Percentiles rank a stretch among this genome's conserved stretches.
Conservation (phyloP, 345 rosid genomes). For the Lumnitzera racemosa region DNA sequence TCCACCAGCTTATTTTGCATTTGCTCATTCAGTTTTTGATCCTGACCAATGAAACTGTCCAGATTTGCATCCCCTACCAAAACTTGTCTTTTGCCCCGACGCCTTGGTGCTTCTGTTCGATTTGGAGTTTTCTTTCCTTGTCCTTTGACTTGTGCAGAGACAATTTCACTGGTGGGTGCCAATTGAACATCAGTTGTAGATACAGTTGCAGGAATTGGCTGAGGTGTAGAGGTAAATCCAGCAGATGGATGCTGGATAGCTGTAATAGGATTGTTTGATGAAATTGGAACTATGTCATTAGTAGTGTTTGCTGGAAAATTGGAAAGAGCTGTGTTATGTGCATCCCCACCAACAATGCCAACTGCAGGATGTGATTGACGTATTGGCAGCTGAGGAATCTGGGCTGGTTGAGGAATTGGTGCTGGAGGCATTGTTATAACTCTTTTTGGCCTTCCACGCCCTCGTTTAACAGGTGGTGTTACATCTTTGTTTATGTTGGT, state of each 20-base stretch:
- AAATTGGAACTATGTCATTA: constrained; percentile 16
- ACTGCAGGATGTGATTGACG: constrained; percentile 18
- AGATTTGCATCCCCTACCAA: constrained; percentile 16
- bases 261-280: constrained; percentile 8
- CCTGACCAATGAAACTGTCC: constrained; percentile 17
- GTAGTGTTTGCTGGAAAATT: constrained; percentile 21
- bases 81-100: constrained; percentile 36
- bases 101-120: constrained; percentile 31
- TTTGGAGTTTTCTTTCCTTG: constrained; percentile 34
- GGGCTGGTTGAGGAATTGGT: constrained; percentile 2
- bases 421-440: constrained; percentile 34
- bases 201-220: constrained; percentile 9
- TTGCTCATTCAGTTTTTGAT: constrained; percentile 20
- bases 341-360: constrained; percentile 25
- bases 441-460: constrained; percentile 93
- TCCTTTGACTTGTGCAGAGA: constrained; percentile 20
- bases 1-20: constrained; percentile 19
- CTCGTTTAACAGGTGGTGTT: constrained; percentile 75
- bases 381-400: constrained; percentile 11
- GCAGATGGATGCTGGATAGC: constrained; percentile 1
- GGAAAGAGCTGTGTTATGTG: constrained; percentile 27
- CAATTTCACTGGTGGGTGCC: constrained; percentile 8
- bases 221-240: constrained; percentile 3
- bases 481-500: constrained; percentile 40
- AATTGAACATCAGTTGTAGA: constrained; percentile 2